Evolutionary conservation across 2,329 filamentous ascomycete genomes (phyloP).

Genomic region (Intubia oerlemansii): DNA sequence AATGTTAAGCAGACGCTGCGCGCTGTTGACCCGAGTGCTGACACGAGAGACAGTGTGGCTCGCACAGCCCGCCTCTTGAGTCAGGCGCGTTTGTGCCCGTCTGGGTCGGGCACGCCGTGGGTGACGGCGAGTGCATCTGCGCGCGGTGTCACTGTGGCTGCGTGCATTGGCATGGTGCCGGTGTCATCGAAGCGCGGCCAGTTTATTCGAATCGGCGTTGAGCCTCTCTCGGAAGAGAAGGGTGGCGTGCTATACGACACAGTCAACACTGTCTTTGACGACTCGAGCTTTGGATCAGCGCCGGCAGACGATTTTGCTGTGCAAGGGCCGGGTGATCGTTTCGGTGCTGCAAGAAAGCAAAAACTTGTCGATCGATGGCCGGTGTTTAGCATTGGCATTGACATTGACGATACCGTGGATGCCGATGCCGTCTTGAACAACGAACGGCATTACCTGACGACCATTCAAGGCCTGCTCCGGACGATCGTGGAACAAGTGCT

Average conservation of each 20-base stretch:
- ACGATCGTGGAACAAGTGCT: conserved; percentile 57
- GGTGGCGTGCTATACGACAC: conserved; percentile 52
- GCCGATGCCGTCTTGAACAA: conserved; percentile 22
- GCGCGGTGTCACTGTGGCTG: conserved; percentile 37
- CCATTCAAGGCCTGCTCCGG: conserved; percentile 41
- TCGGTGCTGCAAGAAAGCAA: too few species aligned
- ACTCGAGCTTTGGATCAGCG: conserved; percentile 52
- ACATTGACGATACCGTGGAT: conserved; percentile 13
- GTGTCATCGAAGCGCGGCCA: conserved; percentile 52
- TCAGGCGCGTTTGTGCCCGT: conserved; percentile 42
- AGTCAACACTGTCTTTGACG: conserved; percentile 54
- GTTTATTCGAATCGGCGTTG: conserved; percentile 61
- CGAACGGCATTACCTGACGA: conserved; percentile 25
- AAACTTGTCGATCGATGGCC: conserved; percentile 68
- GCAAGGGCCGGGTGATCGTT: too few species aligned
- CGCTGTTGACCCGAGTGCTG: not conserved
- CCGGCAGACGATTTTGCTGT: too few species aligned
- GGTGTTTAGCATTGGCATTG: conserved; percentile 66
- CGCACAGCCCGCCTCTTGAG: conserved; percentile 31
- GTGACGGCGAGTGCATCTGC: conserved; percentile 47
- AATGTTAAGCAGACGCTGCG: conserved; percentile 13
- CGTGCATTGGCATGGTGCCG: conserved; percentile 50
- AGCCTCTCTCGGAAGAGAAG: conserved; percentile 35
- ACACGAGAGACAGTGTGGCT: conserved; percentile 6
- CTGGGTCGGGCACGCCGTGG: conserved; percentile 36